phyloP scores from a whole-genome alignment of 1,284 basidiomycete genomes.

The Fomitopsis schrenkii region DNA sequence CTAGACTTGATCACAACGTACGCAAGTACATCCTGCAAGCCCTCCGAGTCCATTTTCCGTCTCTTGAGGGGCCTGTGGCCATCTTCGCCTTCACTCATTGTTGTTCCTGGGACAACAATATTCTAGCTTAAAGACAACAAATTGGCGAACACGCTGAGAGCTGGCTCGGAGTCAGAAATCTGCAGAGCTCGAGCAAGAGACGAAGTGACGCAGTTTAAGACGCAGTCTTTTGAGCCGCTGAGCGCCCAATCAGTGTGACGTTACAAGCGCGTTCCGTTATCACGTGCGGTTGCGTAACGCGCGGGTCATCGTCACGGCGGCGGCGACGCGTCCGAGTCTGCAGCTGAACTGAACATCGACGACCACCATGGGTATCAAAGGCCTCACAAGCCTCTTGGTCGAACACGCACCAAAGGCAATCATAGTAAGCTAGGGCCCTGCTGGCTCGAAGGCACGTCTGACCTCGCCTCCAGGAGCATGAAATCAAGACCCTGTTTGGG shows the following conservation, averaged over 20 bases:
- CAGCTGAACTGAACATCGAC: not conserved
- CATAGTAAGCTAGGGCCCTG: slow-evolving; percentile 31
- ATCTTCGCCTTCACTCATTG: not conserved
- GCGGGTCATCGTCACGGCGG: slow-evolving; percentile 3
- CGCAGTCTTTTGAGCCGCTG: too few species aligned
- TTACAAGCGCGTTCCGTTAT: slow-evolving; percentile 17
- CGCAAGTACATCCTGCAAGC: not conserved
- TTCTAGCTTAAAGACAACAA: not conserved
- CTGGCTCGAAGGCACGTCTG: not conserved
- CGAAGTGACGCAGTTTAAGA: too few species aligned
- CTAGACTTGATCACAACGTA: not conserved
- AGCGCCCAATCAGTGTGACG: not conserved
- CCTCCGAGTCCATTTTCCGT: not conserved
- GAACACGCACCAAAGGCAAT: slow-evolving; percentile 90
- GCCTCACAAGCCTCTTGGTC: slow-evolving; percentile 84
- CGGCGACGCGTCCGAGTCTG: not conserved
- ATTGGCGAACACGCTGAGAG: too few species aligned
- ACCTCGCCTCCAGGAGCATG: slow-evolving; percentile 59
- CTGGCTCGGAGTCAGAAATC: too few species aligned
- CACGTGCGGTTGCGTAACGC: slow-evolving; percentile 2
- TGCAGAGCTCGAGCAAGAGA: too few species aligned
- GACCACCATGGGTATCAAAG: slow-evolving; percentile 80
- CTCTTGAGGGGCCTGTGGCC: slow-evolving; percentile 11
- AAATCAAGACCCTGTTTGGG: slow-evolving; percentile 96
- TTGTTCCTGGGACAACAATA: not conserved